phyloP scores from a whole-genome alignment of 768 basidiomycete species.

The Tricholoma saponaceum region DNA sequence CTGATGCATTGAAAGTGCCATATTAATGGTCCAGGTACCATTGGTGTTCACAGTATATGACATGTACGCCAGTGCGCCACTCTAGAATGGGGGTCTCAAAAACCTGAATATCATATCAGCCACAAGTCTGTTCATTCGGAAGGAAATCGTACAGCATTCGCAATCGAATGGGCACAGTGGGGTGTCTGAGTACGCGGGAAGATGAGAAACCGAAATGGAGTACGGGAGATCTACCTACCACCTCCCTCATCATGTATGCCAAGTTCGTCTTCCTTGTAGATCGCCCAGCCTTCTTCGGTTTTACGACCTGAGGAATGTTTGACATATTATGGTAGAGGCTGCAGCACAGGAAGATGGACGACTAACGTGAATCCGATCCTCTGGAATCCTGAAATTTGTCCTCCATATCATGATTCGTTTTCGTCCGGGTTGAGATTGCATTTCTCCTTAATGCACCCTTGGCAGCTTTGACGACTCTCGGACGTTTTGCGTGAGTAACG shows the following conservation, averaged over 20 bases:
- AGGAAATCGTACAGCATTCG: slow-evolving; percentile 64
- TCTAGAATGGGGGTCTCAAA: slow-evolving; percentile 8
- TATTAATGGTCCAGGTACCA: background rate
- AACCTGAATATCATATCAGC: slow-evolving; percentile 16
- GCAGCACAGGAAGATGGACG: slow-evolving; percentile 10
- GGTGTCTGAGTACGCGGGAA: slow-evolving; percentile 51
- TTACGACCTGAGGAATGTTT: slow-evolving; percentile 43
- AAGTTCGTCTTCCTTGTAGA: slow-evolving; percentile 83
- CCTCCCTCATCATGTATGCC: slow-evolving; percentile 66
- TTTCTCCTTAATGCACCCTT: slow-evolving; percentile 1
- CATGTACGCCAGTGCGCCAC: background rate
- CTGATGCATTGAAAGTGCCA: background rate
- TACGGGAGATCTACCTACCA: slow-evolving; percentile 42
- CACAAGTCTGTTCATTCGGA: background rate
- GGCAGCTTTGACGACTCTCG: slow-evolving; percentile 22
- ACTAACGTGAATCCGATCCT: slow-evolving; percentile 67
- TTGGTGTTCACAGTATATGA: background rate
- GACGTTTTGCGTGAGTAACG: slow-evolving; percentile 30
- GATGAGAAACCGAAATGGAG: slow-evolving; percentile 17
- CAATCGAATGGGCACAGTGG: slow-evolving; percentile 87
- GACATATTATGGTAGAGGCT: slow-evolving; percentile 19
- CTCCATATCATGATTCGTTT: slow-evolving; percentile 31
- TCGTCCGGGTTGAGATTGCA: slow-evolving; percentile 19
- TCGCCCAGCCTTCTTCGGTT: slow-evolving; percentile 75
- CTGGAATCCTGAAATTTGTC: slow-evolving; percentile 69